phyloP scores from a whole-genome alignment of 768 basidiomycete species.

The Xanthoconium stramineum region DNA sequence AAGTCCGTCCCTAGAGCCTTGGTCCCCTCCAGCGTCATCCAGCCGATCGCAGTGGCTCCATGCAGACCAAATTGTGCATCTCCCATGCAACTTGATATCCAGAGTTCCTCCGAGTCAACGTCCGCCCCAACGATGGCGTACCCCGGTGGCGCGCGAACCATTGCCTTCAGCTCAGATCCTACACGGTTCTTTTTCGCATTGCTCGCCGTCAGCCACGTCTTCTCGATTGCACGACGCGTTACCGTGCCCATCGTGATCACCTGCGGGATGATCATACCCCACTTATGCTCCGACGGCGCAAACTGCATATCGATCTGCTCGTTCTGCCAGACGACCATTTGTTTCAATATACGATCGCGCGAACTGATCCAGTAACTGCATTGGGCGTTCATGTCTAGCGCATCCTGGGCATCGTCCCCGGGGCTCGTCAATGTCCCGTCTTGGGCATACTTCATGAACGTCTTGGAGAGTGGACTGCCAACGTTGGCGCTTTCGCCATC shows the following conservation, averaged over 20 bases:
- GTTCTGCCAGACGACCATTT: slow-evolving; percentile 87
- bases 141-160: slow-evolving; percentile 92
- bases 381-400: slow-evolving; percentile 87
- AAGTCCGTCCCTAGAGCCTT: slow-evolving; percentile 93
- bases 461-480: slow-evolving; percentile 87
- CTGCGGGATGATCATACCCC: slow-evolving; percentile 93
- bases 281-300: slow-evolving; percentile 41
- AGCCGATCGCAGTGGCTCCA: slow-evolving; percentile 94
- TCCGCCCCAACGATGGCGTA: slow-evolving; percentile 97
- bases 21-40: slow-evolving; percentile 99
- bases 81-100: slow-evolving; percentile 99
- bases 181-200: slow-evolving; percentile 98
- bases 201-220: slow-evolving; percentile 96
- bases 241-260: slow-evolving; percentile 99
- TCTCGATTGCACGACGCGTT: slow-evolving; percentile 95
- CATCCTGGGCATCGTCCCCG: slow-evolving; percentile 74
- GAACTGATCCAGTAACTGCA: slow-evolving; percentile 99
- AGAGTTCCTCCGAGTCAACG: slow-evolving; percentile 97
- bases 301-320: slow-evolving; percentile 53
- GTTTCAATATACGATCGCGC: slow-evolving; percentile 85
- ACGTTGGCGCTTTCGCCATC: slow-evolving; percentile 94
- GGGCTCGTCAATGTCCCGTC: slow-evolving; percentile 85
- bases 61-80: slow-evolving; percentile 97
- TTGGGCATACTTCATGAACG: slow-evolving; percentile 84
- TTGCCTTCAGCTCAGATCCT: slow-evolving; percentile 97